Conservation (phyloP, 2,329 filamentous ascomycete genomes). For the Aspergillus latus region DNA sequence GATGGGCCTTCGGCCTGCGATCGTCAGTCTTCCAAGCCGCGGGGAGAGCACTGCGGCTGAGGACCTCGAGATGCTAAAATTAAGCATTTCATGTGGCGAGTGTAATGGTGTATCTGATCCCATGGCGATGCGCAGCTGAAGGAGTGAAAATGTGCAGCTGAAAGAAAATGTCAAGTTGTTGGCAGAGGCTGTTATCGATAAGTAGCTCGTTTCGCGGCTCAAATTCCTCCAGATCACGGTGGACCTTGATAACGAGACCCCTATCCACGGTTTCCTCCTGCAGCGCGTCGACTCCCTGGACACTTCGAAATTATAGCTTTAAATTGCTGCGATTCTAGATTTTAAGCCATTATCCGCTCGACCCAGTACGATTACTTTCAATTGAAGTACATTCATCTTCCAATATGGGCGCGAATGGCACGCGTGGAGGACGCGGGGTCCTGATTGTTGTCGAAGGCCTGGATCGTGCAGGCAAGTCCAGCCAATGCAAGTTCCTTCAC, state of each 20-base stretch:
- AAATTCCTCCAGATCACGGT: background rate
- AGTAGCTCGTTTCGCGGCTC: background rate
- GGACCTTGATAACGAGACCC: background rate
- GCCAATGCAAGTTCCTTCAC: constrained; percentile 72
- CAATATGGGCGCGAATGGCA: constrained; percentile 21
- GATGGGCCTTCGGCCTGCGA: constrained; percentile 65
- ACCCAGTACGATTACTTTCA: background rate
- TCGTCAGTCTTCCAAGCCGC: constrained; percentile 65
- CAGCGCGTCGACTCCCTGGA: no score
- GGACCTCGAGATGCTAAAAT: constrained; percentile 39
- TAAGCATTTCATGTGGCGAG: constrained; percentile 36
- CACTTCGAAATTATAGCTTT: no score
- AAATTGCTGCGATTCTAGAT: no score
- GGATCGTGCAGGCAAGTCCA: constrained; percentile 88
- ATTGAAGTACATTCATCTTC: background rate
- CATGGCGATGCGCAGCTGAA: constrained; percentile 25
- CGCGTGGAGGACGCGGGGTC: constrained; percentile 56
- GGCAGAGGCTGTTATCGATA: constrained; percentile 9
- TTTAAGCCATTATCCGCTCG: background rate
- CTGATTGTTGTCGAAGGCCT: constrained; percentile 85
- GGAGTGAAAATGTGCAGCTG: constrained; percentile 8
- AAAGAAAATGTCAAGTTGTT: background rate
- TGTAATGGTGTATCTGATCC: constrained; percentile 24
- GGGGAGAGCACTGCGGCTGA: constrained; percentile 46
- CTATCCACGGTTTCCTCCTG: no score